Evolutionary conservation across 257 asterid genomes (phyloP).

Genomic region (Nicotiana undulata): DNA sequence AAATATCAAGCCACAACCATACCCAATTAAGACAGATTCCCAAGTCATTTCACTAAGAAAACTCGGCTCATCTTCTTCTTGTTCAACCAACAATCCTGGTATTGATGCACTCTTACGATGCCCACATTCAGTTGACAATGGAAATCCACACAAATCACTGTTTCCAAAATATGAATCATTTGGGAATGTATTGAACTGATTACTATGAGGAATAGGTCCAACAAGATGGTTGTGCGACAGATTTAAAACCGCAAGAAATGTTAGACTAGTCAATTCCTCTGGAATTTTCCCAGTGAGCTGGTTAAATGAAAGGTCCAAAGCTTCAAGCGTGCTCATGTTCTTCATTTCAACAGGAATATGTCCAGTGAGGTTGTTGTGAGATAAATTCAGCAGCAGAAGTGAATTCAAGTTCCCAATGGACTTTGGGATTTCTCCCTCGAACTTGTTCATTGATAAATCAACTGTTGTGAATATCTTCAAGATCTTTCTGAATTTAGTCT

Average conservation of each 20-base stretch:
- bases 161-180: background rate
- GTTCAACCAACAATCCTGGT: background rate
- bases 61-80: background rate
- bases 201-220: background rate
- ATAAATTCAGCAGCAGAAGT: background rate
- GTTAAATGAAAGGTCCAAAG: constrained; percentile 2
- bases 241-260: background rate
- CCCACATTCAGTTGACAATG: background rate
- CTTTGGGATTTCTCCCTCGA: background rate
- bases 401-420: background rate
- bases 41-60: background rate
- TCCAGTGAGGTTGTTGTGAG: background rate
- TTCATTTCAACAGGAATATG: background rate
- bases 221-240: background rate
- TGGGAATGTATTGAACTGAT: background rate
- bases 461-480: background rate
- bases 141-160: background rate
- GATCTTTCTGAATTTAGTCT: background rate
- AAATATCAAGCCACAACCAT: background rate
- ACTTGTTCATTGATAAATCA: background rate
- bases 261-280: background rate
- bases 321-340: background rate
- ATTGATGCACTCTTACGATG: background rate
- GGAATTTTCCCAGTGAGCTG: background rate
- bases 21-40: background rate